Conservation (phyloP, 1,284 basidiomycete genomes). For the Taiwanofungus camphoratus region DNA sequence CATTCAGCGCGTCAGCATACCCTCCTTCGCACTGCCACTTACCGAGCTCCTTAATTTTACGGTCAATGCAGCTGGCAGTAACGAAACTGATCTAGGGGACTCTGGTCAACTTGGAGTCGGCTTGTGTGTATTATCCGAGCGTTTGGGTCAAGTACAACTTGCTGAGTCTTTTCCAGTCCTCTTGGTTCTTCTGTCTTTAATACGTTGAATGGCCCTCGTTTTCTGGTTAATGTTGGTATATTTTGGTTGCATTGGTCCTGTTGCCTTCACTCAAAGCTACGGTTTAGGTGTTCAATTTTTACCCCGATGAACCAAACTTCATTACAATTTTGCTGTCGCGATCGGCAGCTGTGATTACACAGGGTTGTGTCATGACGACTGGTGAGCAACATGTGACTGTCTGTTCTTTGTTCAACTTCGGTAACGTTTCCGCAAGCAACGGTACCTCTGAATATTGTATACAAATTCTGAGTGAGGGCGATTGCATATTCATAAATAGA, state of each 20-base stretch:
- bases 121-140: slow-evolving; percentile 10
- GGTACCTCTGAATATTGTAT: too few species aligned
- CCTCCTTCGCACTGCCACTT: not conserved
- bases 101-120: slow-evolving; percentile 18
- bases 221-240: slow-evolving; percentile 18
- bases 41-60: not conserved
- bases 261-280: too few species aligned
- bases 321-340: slow-evolving; percentile 20
- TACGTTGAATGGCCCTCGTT: slow-evolving; percentile 9
- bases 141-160: too few species aligned
- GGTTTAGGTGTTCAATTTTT: slow-evolving; percentile 18
- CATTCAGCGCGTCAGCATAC: not conserved
- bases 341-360: slow-evolving; percentile 12
- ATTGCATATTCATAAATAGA: too few species aligned
- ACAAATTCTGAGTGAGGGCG: too few species aligned
- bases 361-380: slow-evolving; percentile 22
- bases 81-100: slow-evolving; percentile 8
- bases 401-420: too few species aligned
- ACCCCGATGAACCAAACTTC: slow-evolving; percentile 18
- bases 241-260: not conserved
- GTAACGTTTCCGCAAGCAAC: too few species aligned
- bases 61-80: slow-evolving; percentile 16
- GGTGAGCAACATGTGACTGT: slow-evolving; percentile 10
- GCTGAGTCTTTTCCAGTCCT: slow-evolving; percentile 6
- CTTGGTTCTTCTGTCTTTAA: slow-evolving; percentile 5